phyloP scores from a whole-genome alignment of 805 yeast genomes.

The Yarrowia sp. region DNA sequence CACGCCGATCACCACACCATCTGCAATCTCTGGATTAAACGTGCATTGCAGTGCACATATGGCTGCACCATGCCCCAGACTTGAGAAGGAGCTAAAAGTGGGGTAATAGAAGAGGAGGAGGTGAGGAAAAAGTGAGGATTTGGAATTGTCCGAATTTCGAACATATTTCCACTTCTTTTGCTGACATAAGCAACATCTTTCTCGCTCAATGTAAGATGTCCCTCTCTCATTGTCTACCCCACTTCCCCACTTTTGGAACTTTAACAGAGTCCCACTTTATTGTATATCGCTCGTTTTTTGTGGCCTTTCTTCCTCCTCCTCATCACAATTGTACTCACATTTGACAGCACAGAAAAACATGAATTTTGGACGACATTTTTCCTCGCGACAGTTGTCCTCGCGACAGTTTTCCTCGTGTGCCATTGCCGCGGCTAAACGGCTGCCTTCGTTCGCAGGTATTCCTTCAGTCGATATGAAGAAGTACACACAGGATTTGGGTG shows the following conservation, averaged over 20 bases:
- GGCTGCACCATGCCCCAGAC: conserved; percentile 36
- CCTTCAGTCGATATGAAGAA: conserved; percentile 47
- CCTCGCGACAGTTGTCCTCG: conserved; percentile 27
- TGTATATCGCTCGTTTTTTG: conserved; percentile 6
- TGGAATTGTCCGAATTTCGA: no score
- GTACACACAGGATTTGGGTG: conserved; percentile 45
- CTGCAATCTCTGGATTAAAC: background rate
- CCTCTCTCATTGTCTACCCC: no score
- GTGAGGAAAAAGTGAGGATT: no score
- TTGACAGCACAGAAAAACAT: background rate
- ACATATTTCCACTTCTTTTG: no score
- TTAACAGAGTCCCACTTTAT: background rate
- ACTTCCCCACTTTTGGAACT: conserved; percentile 9
- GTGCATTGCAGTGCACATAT: conserved; percentile 28
- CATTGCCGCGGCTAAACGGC: conserved; percentile 41
- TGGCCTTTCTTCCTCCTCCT: background rate
- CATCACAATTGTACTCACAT: no score
- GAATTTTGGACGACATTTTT: conserved; percentile 15
- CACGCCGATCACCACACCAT: no score
- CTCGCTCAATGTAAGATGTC: no score
- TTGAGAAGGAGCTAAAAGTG: background rate
- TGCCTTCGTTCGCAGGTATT: conserved; percentile 50
- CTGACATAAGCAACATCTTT: no score
- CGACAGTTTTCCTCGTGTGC: conserved; percentile 22
- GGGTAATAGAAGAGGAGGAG: no score